phyloP scores from a whole-genome alignment of 352 stramenopile genomes.

The Pythium phragmitis region DNA sequence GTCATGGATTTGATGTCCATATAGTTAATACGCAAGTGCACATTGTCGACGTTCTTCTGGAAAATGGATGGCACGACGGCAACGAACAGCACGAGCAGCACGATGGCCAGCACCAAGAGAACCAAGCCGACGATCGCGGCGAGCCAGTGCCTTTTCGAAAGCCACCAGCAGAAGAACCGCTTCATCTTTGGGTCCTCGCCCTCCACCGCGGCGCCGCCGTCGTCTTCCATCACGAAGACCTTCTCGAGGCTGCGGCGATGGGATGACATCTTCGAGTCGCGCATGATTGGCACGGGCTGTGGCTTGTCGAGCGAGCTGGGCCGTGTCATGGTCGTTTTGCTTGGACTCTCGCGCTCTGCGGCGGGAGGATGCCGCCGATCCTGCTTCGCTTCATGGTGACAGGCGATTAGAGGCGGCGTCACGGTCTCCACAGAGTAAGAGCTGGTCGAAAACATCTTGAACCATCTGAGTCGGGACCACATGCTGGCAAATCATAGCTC shows the following conservation, averaged over 20 bases:
- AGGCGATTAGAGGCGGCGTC: no score
- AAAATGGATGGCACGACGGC: conserved; percentile 12
- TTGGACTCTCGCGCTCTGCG: no score
- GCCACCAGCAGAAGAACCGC: conserved; percentile 19
- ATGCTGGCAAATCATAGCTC: no score
- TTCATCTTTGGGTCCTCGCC: conserved; percentile 1
- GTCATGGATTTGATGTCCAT: conserved; percentile 25
- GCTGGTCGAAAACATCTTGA: no score
- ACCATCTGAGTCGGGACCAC: no score
- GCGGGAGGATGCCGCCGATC: no score
- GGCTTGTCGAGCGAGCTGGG: neutral
- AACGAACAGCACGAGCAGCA: conserved; percentile 20
- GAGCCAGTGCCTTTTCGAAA: conserved; percentile 19
- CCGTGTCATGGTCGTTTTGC: no score
- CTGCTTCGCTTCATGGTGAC: no score
- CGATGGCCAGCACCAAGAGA: neutral
- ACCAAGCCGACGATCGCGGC: conserved; percentile 1
- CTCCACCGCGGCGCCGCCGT: neutral
- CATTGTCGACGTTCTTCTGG: conserved; percentile 21
- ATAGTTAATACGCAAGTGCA: conserved; percentile 24
- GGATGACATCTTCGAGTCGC: conserved; percentile 1
- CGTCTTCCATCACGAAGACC: conserved; percentile 13
- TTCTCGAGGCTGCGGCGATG: conserved; percentile 10
- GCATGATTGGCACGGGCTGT: conserved; percentile 1
- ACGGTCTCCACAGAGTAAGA: no score